Evolutionary conservation across 352 stramenopile genomes (phyloP).

Genomic region (Pythium phragmiticola): DNA sequence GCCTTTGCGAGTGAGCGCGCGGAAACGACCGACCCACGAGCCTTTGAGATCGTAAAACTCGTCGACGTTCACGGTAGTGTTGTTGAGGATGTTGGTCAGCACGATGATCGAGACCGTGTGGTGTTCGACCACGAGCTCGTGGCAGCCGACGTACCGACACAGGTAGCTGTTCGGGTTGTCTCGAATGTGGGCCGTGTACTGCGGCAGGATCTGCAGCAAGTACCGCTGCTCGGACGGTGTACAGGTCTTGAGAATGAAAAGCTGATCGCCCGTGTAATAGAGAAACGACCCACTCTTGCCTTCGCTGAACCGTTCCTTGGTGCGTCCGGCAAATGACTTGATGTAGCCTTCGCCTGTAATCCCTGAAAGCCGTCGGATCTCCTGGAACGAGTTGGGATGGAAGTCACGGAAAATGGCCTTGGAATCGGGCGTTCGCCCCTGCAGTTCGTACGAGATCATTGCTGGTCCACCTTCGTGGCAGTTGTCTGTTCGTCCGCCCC

Average conservation of each 20-base stretch:
- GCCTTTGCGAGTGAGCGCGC: slow-evolving; percentile 53
- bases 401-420: slow-evolving; percentile 83
- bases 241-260: slow-evolving; percentile 90
- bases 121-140: slow-evolving; percentile 86
- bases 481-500: slow-evolving; percentile 49
- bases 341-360: slow-evolving; percentile 78
- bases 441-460: slow-evolving; percentile 71
- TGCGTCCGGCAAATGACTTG: slow-evolving; percentile 74
- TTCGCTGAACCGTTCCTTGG: slow-evolving; percentile 86
- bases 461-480: slow-evolving; percentile 31
- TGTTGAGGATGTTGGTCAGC: slow-evolving; percentile 88
- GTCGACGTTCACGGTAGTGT: slow-evolving; percentile 80
- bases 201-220: slow-evolving; percentile 82
- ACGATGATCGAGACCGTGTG: slow-evolving; percentile 88
- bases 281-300: slow-evolving; percentile 89
- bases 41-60: slow-evolving; percentile 90
- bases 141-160: slow-evolving; percentile 86
- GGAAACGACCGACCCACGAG: slow-evolving; percentile 87
- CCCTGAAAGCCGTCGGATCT: slow-evolving; percentile 77
- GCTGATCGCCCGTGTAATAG: slow-evolving; percentile 88
- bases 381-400: slow-evolving; percentile 74
- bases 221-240: slow-evolving; percentile 81
- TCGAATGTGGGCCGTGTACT: slow-evolving; percentile 83
- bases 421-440: slow-evolving; percentile 43
- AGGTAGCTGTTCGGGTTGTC: slow-evolving; percentile 87